These are phyloP conservation scores for Epichloe sp. DNA, from an alignment of 2,329 filamentous ascomycete genomes.

Conservation along the genomic window DNA sequence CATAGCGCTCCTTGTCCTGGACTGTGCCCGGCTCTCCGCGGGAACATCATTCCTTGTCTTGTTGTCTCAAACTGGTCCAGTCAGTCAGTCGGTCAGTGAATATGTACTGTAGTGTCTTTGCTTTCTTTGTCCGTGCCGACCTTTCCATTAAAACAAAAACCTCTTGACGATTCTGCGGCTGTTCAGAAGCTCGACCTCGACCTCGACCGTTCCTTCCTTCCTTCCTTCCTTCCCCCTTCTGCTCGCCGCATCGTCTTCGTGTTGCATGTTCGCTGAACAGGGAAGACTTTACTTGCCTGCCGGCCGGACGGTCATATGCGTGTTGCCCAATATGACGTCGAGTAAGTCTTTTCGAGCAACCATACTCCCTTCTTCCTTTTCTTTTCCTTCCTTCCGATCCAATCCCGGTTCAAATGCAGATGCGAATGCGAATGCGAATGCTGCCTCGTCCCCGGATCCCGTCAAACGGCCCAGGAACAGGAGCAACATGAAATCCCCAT, in stretches of 20 bases:
- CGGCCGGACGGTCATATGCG: constrained; percentile 15
- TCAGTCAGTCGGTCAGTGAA: not conserved
- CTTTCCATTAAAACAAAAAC: too few relatives aligned
- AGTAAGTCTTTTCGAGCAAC: constrained; percentile 30
- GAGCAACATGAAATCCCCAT: constrained; percentile 9
- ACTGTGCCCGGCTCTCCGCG: not conserved
- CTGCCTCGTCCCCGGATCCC: not conserved
- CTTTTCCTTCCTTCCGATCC: constrained; percentile 21
- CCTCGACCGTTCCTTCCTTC: not conserved
- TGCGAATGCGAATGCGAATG: constrained; percentile 7
- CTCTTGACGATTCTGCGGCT: not conserved
- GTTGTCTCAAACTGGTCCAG: not conserved
- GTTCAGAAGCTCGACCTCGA: not conserved
- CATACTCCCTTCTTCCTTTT: constrained; percentile 23
- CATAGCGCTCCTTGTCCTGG: not conserved
- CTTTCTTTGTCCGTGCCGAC: too few relatives aligned
- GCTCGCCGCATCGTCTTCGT: constrained; percentile 5
- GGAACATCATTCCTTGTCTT: not conserved
- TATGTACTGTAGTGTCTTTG: too few relatives aligned
- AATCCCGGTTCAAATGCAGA: constrained; percentile 12
- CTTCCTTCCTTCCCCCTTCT: constrained; percentile 6
- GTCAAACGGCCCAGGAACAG: not conserved
- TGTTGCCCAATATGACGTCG: constrained; percentile 30
- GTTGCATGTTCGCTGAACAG: constrained; percentile 12
- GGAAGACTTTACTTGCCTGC: constrained; percentile 1